Base-by-base conservation (phyloP, 1,284 basidiomycete genomes). In the Moesziomyces antarcticus region DNA sequence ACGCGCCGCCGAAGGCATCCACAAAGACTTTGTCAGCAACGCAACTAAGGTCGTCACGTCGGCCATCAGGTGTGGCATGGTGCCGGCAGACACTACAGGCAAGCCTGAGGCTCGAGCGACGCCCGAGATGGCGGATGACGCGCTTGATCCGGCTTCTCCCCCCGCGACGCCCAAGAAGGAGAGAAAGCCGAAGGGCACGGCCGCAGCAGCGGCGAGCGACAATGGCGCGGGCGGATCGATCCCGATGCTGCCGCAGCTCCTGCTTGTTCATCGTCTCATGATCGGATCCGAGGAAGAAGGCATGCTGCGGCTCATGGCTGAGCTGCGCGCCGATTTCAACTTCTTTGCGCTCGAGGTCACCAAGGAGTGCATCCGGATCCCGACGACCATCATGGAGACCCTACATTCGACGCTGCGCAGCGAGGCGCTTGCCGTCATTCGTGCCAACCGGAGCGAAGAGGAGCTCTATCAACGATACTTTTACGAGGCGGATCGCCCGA, bases 381-480 rank as follows among this genome's bases (percentile, higher is more conserved):
- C 53, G 3, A 44, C 55, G 3, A 43, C 18, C n/a, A 37, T 56
- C 18, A 44, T 67, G 45, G n/a, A 49, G 16, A 50, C 44, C 18
- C 24, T 61, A 8, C 47, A 54, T 3, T 30, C 50, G 27, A n/a
- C 50, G 40, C 33, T 68, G 25, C 46, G 27, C 30, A 35, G 47
- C 20, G 42, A n/a, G 1, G 50, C 61, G 14, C 20, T 22, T 3
- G 8, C 21, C 5, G 46, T 14, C 30, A 30, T 68, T 13, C 46
- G 54, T 10, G 24, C 4, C 3, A 22, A 50, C 3, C 33, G 46
- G 14, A 30, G 40, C 27, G 65, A 56, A 35, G 35, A 51, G 5
- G 20, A 68, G 53, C 41, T 68, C 14, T 68, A 61, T 42, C 4
- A 47, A 11, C 21, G 46, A 8, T 68, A 68, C 57, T 58, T 68